Conservation (phyloP, 1,139 yeast genomes). For the Meyerozyma sp. region DNA sequence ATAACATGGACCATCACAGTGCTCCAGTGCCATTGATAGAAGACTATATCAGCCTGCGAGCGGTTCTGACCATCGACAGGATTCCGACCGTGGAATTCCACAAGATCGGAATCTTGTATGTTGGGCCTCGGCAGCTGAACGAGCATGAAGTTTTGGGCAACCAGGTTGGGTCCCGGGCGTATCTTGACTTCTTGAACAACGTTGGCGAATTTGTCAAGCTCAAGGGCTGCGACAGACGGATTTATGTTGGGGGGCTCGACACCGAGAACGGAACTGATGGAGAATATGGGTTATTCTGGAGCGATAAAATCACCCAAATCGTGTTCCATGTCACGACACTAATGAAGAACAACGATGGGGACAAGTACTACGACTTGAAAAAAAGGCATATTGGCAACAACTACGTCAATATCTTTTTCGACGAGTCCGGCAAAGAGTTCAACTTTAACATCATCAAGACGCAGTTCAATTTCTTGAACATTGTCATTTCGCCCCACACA, state of each 20-base stretch:
- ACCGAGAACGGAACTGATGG: constrained; percentile 69
- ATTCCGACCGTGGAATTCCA: constrained; percentile 77
- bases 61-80: constrained; percentile 62
- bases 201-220: constrained; percentile 59
- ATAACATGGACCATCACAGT: constrained; percentile 16
- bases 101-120: constrained; percentile 72
- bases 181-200: constrained; percentile 51
- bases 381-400: constrained; percentile 86
- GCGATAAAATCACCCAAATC: constrained; percentile 64
- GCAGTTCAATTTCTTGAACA: constrained; percentile 78
- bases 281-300: constrained; percentile 69
- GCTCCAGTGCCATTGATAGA: constrained; percentile 34
- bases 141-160: constrained; percentile 67
- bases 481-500: constrained; percentile 68
- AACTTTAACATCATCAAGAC: constrained; percentile 68
- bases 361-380: constrained; percentile 48
- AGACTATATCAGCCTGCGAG: constrained; percentile 51
- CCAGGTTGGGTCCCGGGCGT: constrained; percentile 57
- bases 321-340: constrained; percentile 76
- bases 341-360: constrained; percentile 48
- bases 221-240: constrained; percentile 42
- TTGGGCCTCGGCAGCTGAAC: constrained; percentile 58
- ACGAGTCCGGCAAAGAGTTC: constrained; percentile 63
- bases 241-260: constrained; percentile 79
- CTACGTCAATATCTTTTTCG: constrained; percentile 73